Evolutionary conservation across 805 yeast species (phyloP).

Genomic region (Lipomyces japonicus): DNA sequence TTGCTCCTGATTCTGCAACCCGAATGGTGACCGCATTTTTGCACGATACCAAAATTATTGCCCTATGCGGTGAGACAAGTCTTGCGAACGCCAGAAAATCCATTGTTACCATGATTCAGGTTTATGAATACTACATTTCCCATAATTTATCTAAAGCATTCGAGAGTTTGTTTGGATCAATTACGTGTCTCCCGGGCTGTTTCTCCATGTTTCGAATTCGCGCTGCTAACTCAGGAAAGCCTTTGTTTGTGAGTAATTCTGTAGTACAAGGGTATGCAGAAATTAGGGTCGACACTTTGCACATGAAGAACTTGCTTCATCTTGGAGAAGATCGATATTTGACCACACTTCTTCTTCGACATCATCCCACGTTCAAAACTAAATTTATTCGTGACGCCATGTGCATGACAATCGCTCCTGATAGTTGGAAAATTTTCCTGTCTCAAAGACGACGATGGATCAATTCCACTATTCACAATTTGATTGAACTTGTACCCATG

Average conservation of each 20-base stretch:
- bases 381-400: slow-evolving; percentile 55
- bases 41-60: slow-evolving; percentile 53
- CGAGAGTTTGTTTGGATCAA: slow-evolving; percentile 59
- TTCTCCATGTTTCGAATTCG: slow-evolving; percentile 56
- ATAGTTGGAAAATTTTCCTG: slow-evolving; percentile 51
- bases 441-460: slow-evolving; percentile 70
- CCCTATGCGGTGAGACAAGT: slow-evolving; percentile 60
- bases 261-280: slow-evolving; percentile 55
- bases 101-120: slow-evolving; percentile 59
- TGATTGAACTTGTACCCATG: slow-evolving; percentile 57
- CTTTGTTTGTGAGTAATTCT: slow-evolving; percentile 58
- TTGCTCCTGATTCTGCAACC: slow-evolving; percentile 51
- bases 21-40: slow-evolving; percentile 57
- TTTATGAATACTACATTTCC: slow-evolving; percentile 60
- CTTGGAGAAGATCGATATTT: slow-evolving; percentile 61
- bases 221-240: slow-evolving; percentile 54
- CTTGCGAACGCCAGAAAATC: slow-evolving; percentile 50
- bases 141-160: slow-evolving; percentile 63
- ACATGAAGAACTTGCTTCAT: slow-evolving; percentile 56
- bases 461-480: slow-evolving; percentile 61
- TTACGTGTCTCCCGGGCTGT: slow-evolving; percentile 65
- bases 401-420: slow-evolving; percentile 60
- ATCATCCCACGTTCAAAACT: slow-evolving; percentile 55
- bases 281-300: slow-evolving; percentile 55
- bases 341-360: slow-evolving; percentile 53